Percentiles rank a stretch among this genome's conserved stretches.
Evolutionary conservation across 352 stramenopile species (phyloP).

Genomic region (Phytophthora agathidicida): DNA sequence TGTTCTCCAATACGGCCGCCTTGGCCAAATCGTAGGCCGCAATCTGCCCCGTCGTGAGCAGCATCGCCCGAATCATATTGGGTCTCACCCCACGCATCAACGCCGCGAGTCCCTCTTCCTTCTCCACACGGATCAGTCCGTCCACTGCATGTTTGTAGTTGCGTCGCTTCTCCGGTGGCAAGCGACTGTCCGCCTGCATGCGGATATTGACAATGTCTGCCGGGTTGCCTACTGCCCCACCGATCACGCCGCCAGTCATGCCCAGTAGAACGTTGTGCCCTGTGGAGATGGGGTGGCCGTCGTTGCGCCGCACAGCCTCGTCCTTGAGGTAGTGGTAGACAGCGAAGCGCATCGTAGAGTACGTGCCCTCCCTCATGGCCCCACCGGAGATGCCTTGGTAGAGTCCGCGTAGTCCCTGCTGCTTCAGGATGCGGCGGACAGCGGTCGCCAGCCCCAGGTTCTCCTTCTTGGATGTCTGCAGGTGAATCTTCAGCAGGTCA

Average conservation of each 20-base stretch:
- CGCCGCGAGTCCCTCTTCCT: slow-evolving; percentile 67
- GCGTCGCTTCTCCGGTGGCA: slow-evolving; percentile 65
- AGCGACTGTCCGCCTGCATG: slow-evolving; percentile 79
- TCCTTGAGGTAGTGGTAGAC: slow-evolving; percentile 88
- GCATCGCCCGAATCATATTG: slow-evolving; percentile 87
- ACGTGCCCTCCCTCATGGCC: slow-evolving; percentile 82
- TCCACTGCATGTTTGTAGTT: slow-evolving; percentile 87
- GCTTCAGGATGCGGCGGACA: slow-evolving; percentile 58
- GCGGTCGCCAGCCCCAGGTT: slow-evolving; percentile 60
- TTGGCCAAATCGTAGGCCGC: slow-evolving; percentile 86
- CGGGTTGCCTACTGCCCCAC: slow-evolving; percentile 72
- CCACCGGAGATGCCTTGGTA: slow-evolving; percentile 85
- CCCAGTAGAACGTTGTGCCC: slow-evolving; percentile 73
- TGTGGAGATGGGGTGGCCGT: slow-evolving; percentile 69
- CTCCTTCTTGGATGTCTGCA: slow-evolving; percentile 82
- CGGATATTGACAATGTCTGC: slow-evolving; percentile 87
- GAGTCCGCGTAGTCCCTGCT: slow-evolving; percentile 71
- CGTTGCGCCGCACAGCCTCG: slow-evolving; percentile 66
- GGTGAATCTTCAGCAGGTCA: slow-evolving; percentile 82
- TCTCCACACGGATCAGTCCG: slow-evolving; percentile 64
- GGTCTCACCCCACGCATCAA: slow-evolving; percentile 76
- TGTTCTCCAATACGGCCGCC: slow-evolving; percentile 51
- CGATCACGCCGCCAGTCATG: slow-evolving; percentile 71
- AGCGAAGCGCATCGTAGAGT: slow-evolving; percentile 85
- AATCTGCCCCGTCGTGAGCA: slow-evolving; percentile 85